These are phyloP conservation scores for Pyrus pyrifolia DNA, from an alignment of 306 rosid species.

Conservation along the genomic window DNA sequence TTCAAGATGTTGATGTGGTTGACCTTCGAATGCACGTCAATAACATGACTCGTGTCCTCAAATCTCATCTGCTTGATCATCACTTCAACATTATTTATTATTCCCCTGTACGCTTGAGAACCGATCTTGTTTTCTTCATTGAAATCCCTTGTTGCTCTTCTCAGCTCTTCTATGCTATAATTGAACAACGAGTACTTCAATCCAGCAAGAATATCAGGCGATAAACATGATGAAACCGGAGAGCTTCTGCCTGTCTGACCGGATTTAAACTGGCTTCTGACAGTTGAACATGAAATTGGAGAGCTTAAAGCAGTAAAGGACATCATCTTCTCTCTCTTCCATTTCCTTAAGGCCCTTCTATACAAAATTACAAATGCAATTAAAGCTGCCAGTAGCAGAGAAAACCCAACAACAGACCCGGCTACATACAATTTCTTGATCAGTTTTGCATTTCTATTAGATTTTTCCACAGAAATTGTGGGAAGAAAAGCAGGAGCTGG, in stretches of 20 bases:
- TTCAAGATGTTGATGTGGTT: constrained; percentile 64
- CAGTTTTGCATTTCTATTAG: constrained; percentile 3
- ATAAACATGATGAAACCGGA: constrained; percentile 33
- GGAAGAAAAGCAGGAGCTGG: constrained; percentile 45
- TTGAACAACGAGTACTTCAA: constrained; percentile 50
- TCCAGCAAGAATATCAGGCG: constrained; percentile 58
- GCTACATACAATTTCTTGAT: constrained; percentile 28
- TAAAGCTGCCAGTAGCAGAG: constrained; percentile 30
- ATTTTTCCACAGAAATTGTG: constrained; percentile 22
- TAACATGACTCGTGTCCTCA: constrained; percentile 39
- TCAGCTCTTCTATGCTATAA: constrained; percentile 43
- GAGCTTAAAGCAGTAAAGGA: constrained; percentile 29
- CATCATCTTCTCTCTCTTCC: constrained; percentile 24
- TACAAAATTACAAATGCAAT: constrained; percentile 33
- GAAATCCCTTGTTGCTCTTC: constrained; percentile 46
- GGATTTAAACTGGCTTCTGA: constrained; percentile 21
- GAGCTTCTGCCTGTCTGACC: constrained; percentile 21
- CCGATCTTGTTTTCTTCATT: constrained; percentile 42
- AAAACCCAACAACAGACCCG: constrained; percentile 36
- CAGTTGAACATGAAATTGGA: constrained; percentile 24
- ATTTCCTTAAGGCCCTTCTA: constrained; percentile 27
- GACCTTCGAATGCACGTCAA: constrained; percentile 59
- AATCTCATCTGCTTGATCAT: constrained; percentile 55
- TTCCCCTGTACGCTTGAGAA: constrained; percentile 33
- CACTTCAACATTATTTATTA: constrained; percentile 32